phyloP scores from a whole-genome alignment of 345 rosid species.

The Iberis pinnata region DNA sequence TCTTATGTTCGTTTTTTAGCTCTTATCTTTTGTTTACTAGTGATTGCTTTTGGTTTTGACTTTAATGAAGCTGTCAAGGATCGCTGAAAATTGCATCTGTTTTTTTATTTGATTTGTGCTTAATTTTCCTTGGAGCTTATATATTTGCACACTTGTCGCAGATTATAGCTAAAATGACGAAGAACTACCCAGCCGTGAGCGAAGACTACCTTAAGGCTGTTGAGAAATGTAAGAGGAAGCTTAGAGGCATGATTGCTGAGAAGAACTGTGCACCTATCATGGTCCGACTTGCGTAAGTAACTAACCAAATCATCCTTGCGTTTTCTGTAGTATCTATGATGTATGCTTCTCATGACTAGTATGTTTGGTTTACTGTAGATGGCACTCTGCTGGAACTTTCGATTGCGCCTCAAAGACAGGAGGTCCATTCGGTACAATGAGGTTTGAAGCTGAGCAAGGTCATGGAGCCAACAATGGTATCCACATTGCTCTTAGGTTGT shows the following conservation, averaged over 20 bases:
- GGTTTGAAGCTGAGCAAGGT: slow-evolving; percentile 49
- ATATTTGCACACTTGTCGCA: background rate
- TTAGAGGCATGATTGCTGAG: slow-evolving; percentile 64
- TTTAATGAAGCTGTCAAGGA: background rate
- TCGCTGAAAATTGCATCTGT: too few species aligned
- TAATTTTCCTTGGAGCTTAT: background rate
- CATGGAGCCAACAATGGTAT: slow-evolving; percentile 87
- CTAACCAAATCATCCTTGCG: background rate
- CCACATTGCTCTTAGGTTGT: slow-evolving; percentile 70
- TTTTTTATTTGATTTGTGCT: too few species aligned
- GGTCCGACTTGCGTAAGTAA: slow-evolving; percentile 85
- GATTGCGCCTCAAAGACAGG: slow-evolving; percentile 78
- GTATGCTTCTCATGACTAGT: background rate
- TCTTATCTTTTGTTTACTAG: too few species aligned
- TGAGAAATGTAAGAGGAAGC: slow-evolving; percentile 77
- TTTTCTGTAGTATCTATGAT: background rate
- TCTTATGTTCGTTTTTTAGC: too few species aligned
- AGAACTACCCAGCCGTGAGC: slow-evolving; percentile 76
- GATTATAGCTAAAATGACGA: slow-evolving; percentile 46
- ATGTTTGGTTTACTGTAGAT: slow-evolving; percentile 34
- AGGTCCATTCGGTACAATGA: slow-evolving; percentile 94
- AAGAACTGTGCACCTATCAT: slow-evolving; percentile 88
- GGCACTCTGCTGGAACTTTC: slow-evolving; percentile 97
- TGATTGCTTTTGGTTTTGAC: background rate
- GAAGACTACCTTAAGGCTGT: slow-evolving; percentile 70